A percentile compares a stretch with the other conserved stretches of the same genome.
phyloP scores from a whole-genome alignment of 2,329 filamentous ascomycete species.

The Aspergillus fischeri region DNA sequence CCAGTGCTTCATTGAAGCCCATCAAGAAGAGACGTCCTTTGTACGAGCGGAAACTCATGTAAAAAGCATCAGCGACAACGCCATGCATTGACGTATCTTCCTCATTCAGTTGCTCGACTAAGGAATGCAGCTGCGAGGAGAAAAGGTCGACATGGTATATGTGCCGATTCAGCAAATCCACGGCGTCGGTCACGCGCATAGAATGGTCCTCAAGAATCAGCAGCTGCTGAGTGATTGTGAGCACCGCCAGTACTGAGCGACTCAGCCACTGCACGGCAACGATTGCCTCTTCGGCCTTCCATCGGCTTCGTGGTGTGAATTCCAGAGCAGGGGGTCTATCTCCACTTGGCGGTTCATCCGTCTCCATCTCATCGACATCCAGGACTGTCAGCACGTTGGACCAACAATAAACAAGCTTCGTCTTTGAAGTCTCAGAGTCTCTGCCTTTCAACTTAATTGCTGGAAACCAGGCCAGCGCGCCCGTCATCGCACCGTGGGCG shows the following conservation, averaged over 20 bases:
- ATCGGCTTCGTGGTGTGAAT: constrained; percentile 79
- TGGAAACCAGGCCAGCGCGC: constrained; percentile 94
- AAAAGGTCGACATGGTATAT: constrained; percentile 91
- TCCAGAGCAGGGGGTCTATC: constrained; percentile 74
- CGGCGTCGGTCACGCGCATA: constrained; percentile 89
- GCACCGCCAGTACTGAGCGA: constrained; percentile 80
- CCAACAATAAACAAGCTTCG: constrained; percentile 96
- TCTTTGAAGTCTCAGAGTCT: constrained; percentile 62
- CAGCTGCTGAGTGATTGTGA: constrained; percentile 91
- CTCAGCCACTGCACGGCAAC: constrained; percentile 97
- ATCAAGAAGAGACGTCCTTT: constrained; percentile 90
- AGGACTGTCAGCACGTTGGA: constrained; percentile 94
- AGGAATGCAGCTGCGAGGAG: constrained; percentile 73
- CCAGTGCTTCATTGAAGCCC: constrained; percentile 88
- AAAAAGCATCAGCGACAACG: constrained; percentile 93
- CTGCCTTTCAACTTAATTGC: constrained; percentile 84
- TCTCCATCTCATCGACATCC: constrained; percentile 71
- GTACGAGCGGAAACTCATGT: constrained; percentile 95
- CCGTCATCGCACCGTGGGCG: constrained; percentile 86
- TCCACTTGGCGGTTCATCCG: constrained; percentile 56
- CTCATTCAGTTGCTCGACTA: constrained; percentile 86
- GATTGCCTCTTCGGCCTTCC: constrained; percentile 92
- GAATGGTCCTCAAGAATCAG: constrained; percentile 86
- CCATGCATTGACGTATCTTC: constrained; percentile 88
- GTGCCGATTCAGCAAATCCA: constrained; percentile 86